Conservation (phyloP, 148 eudicot species). For the Talinum fruticosum region DNA sequence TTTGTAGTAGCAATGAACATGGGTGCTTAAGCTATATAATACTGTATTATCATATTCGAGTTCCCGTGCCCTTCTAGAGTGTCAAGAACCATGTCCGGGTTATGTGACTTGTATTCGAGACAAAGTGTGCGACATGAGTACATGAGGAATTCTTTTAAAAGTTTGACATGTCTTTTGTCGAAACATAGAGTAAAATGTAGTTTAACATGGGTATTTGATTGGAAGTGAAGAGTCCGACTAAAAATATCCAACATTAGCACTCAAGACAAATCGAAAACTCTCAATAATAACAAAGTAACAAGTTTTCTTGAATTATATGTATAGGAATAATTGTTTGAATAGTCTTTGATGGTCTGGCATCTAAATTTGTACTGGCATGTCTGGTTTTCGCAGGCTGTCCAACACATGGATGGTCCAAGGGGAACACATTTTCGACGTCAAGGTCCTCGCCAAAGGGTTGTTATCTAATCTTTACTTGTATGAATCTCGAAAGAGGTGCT, state of each 20-base stretch:
- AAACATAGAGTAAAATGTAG: background rate
- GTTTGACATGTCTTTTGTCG: too few relatives aligned
- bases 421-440: constrained; percentile 86
- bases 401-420: constrained; percentile 63
- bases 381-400: constrained; percentile 54
- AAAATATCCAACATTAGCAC: background rate
- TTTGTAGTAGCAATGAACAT: background rate
- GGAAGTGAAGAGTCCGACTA: background rate
- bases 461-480: background rate
- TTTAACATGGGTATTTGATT: background rate
- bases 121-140: too few relatives aligned
- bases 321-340: background rate
- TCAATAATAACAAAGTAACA: background rate
- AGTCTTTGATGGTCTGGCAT: background rate
- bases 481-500: background rate
- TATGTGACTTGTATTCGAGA: too few relatives aligned
- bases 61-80: background rate
- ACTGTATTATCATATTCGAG: background rate
- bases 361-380: constrained; percentile 13
- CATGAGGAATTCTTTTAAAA: too few relatives aligned
- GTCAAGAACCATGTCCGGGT: background rate
- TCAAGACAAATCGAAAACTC: background rate
- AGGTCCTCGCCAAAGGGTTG: constrained; percentile 82
- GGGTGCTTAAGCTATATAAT: background rate
- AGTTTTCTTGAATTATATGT: background rate